These are phyloP conservation scores for Boletus reticulatus DNA, from an alignment of 768 basidiomycete species.

Conservation along the genomic window DNA sequence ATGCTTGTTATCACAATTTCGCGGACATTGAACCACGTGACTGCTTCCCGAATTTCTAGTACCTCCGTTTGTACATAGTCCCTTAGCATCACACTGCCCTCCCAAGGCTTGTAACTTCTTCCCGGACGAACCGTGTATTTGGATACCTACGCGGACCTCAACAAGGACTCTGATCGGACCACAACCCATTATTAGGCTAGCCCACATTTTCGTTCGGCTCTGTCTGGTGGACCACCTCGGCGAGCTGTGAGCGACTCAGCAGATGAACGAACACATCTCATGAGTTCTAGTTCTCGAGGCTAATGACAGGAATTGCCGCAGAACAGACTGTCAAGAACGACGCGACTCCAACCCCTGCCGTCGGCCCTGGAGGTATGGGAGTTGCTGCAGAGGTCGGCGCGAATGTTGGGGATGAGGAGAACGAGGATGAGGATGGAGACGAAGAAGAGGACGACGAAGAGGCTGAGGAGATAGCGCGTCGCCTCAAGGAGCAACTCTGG, in stretches of 20 bases:
- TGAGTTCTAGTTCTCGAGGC: constrained; percentile 1
- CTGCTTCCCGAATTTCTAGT: too few species aligned
- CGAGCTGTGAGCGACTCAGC: too few species aligned
- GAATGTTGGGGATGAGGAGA: constrained; percentile 41
- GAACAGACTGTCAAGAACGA: constrained; percentile 6
- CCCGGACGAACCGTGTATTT: too few species aligned
- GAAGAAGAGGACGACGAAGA: constrained; percentile 57
- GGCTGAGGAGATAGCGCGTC: constrained; percentile 70
- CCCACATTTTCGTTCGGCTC: too few species aligned
- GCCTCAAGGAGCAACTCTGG: constrained; percentile 74
- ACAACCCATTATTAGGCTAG: too few species aligned
- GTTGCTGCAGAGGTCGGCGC: constrained; percentile 23
- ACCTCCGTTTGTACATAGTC: too few species aligned
- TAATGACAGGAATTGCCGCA: constrained; percentile 14
- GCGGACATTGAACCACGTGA: constrained; percentile 18
- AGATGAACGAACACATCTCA: constrained; percentile 9
- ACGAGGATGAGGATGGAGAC: constrained; percentile 49
- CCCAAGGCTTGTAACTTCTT: too few species aligned
- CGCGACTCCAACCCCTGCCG: not conserved
- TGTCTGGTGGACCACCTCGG: too few species aligned
- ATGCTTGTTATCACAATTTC: constrained; percentile 13
- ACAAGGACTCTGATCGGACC: too few species aligned
- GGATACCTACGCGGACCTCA: too few species aligned
- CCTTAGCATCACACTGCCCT: too few species aligned
- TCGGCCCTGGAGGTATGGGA: not conserved